Conservation (phyloP, 352 stramenopile genomes). For the Phytophthora kernoviae region DNA sequence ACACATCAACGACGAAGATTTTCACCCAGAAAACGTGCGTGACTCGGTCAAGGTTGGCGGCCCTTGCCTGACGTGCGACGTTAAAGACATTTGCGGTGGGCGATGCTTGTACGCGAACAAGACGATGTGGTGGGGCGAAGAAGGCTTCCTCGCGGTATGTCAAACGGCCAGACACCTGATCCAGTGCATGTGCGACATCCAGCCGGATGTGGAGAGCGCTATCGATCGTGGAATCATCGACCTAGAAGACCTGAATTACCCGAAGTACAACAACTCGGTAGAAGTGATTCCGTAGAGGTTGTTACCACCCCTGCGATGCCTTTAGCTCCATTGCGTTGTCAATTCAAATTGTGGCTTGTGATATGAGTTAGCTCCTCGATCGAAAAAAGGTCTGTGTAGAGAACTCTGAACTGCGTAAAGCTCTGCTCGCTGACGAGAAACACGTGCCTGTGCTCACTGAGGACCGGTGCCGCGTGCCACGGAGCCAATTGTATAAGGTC, state of each 20-base stretch:
- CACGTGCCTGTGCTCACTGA: background rate
- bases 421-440: too few species aligned
- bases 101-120: constrained; percentile 46
- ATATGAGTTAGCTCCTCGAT: too few species aligned
- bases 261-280: constrained; percentile 47
- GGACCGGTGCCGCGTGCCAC: background rate
- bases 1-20: constrained; percentile 33
- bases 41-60: constrained; percentile 34
- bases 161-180: constrained; percentile 42
- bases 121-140: constrained; percentile 50
- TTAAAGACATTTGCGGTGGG: constrained; percentile 41
- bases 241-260: constrained; percentile 42
- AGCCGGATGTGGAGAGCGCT: constrained; percentile 32
- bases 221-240: constrained; percentile 38
- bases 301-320: too few species aligned
- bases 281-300: constrained; percentile 39
- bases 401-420: too few species aligned
- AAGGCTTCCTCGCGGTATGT: constrained; percentile 40
- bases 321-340: background rate
- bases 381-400: too few species aligned
- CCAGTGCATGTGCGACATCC: constrained; percentile 38
- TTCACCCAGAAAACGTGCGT: constrained; percentile 34
- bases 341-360: too few species aligned
- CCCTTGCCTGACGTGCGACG: constrained; percentile 37
- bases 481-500: background rate